Conservation (phyloP, 257 asterid species). For the Asclepias syriaca region DNA sequence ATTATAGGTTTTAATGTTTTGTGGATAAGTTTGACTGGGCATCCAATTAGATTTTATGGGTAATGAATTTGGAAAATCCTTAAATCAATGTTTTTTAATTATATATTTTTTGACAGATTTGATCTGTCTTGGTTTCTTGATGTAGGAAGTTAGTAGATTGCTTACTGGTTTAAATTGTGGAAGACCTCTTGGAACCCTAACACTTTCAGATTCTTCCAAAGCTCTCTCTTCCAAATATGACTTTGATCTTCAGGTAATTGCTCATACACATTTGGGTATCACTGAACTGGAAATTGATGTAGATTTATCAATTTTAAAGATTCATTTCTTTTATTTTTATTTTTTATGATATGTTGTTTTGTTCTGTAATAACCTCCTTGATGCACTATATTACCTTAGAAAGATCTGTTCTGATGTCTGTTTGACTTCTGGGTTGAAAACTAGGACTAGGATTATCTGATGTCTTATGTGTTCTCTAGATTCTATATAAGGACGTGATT, state of each 20-base stretch:
- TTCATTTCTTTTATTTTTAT: too few species aligned
- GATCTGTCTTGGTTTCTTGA: neutral
- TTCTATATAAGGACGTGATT: neutral
- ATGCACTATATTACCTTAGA: neutral
- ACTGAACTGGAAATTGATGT: neutral
- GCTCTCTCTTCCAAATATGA: conserved; percentile 57
- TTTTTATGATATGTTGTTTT: neutral
- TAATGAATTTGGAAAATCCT: neutral
- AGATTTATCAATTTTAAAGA: neutral
- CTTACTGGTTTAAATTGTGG: conserved; percentile 85
- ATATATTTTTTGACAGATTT: neutral
- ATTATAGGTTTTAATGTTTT: neutral
- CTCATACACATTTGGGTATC: neutral
- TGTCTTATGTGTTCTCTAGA: neutral
- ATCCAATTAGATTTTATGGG: neutral
- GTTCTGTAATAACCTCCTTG: neutral
- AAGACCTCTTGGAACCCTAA: conserved; percentile 41
- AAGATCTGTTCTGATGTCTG: neutral
- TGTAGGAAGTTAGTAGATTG: conserved; percentile 76
- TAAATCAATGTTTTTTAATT: neutral
- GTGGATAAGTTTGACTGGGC: neutral
- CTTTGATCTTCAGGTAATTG: conserved; percentile 82
- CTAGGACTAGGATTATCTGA: neutral
- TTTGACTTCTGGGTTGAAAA: neutral
- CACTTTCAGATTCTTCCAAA: conserved; percentile 47